Evolutionary conservation across 176 grass and related monocot genomes (phyloP).

Genomic region (Oryza coarctata): DNA sequence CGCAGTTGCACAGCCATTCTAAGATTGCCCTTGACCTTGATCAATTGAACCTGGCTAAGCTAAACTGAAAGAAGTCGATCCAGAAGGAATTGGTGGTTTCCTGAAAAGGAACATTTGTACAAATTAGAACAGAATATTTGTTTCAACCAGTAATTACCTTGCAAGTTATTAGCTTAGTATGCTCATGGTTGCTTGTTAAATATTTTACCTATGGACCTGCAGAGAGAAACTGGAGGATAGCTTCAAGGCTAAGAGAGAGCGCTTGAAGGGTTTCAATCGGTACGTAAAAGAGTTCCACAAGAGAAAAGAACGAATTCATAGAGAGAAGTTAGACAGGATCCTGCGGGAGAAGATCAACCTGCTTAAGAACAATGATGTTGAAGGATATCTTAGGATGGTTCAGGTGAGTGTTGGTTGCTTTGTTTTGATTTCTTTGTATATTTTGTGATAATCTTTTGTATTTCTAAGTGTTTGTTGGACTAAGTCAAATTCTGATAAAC

Average conservation of each 20-base stretch:
- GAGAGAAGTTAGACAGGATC: slow-evolving; percentile 95
- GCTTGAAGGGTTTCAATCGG: slow-evolving; percentile 86
- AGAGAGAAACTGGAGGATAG: slow-evolving; percentile 92
- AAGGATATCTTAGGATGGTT: slow-evolving; percentile 99
- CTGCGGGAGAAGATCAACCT: slow-evolving; percentile 98
- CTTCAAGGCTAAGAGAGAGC: slow-evolving; percentile 92
- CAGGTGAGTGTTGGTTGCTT: slow-evolving; percentile 53
- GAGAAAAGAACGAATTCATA: slow-evolving; percentile 88
- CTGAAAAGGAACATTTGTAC: not conserved
- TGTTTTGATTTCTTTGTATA: slow-evolving; percentile 21
- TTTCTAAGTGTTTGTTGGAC: slow-evolving; percentile 13
- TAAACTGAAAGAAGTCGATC: slow-evolving; percentile 15
- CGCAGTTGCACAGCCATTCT: not conserved
- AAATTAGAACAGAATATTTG: not conserved
- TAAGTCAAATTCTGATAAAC: slow-evolving; percentile 22
- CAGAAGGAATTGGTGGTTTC: not conserved
- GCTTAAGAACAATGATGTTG: slow-evolving; percentile 99
- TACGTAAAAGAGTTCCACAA: slow-evolving; percentile 95
- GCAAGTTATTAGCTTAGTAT: not conserved
- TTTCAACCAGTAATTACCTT: not conserved
- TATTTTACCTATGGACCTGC: slow-evolving; percentile 24
- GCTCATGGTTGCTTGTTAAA: not conserved
- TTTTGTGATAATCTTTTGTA: slow-evolving; percentile 26
- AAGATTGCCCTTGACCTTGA: not conserved
- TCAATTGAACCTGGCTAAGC: not conserved